Conservation (phyloP, 345 rosid genomes). For the Syzygium oleosum region DNA sequence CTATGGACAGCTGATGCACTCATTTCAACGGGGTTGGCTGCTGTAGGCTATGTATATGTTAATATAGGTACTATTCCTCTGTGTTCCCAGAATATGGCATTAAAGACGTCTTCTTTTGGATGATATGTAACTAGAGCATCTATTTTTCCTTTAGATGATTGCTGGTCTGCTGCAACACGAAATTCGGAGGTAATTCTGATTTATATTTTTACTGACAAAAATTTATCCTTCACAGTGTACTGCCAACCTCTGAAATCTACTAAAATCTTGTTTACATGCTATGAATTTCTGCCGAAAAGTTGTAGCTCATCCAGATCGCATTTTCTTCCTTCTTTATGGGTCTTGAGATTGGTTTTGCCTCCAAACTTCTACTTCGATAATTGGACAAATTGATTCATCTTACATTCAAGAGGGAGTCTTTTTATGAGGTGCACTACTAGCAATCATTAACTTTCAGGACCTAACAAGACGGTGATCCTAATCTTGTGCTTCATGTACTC, state of each 20-base stretch:
- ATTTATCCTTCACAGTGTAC: background rate
- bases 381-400: background rate
- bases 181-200: conserved; percentile 36
- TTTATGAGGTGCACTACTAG: background rate
- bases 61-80: conserved; percentile 60
- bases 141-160: conserved; percentile 65
- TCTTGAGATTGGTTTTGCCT: background rate
- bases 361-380: background rate
- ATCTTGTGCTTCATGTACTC: background rate
- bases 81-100: background rate
- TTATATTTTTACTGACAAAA: background rate
- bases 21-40: conserved; percentile 83
- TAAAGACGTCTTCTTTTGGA: background rate
- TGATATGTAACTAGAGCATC: conserved; percentile 7
- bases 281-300: background rate
- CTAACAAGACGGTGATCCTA: background rate
- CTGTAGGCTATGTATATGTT: conserved; percentile 72
- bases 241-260: background rate
- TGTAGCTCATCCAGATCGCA: background rate
- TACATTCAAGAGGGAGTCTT: background rate
- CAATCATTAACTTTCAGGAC: background rate
- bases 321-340: background rate
- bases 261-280: background rate
- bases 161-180: conserved; percentile 65
- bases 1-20: conserved; percentile 81